These are phyloP conservation scores for Glonium stellatum DNA, from an alignment of 495 filamentous ascomycete genomes.

Conservation along the genomic window DNA sequence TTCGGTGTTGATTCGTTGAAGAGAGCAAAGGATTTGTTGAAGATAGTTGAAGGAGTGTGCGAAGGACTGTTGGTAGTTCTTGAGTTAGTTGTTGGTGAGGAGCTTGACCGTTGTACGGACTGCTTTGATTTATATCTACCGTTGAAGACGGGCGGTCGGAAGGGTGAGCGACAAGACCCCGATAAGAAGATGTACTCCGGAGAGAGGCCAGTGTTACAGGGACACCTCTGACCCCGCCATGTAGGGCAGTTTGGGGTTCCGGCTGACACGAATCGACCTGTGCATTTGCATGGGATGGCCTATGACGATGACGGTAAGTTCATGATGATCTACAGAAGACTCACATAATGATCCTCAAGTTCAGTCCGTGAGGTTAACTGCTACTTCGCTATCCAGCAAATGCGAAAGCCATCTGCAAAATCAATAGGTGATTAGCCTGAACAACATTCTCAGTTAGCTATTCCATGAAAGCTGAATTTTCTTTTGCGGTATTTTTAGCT, in stretches of 20 bases:
- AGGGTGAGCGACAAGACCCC: neutral
- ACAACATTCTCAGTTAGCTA: too few relatives aligned
- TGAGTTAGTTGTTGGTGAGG: neutral
- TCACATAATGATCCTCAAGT: neutral
- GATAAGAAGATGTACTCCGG: neutral
- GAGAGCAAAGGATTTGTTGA: neutral
- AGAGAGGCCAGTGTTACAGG: neutral
- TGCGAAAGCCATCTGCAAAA: too few relatives aligned
- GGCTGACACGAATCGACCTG: neutral
- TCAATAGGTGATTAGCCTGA: too few relatives aligned
- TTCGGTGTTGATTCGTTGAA: neutral
- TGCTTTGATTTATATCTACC: neutral
- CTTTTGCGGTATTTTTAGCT: neutral
- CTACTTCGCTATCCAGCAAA: too few relatives aligned
- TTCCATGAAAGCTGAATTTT: neutral
- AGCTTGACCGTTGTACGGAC: slow-evolving; percentile 19
- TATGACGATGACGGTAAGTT: neutral
- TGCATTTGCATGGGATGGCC: neutral
- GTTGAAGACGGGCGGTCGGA: neutral
- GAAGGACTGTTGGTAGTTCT: neutral
- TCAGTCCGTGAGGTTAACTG: neutral
- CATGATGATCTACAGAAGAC: neutral
- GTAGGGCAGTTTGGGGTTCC: neutral
- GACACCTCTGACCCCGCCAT: neutral
- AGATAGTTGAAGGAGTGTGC: neutral